Percentiles rank a stretch among this genome's conserved stretches.
Evolutionary conservation across 257 asterid species (phyloP).

Genomic region (Gynochthodes officinalis): DNA sequence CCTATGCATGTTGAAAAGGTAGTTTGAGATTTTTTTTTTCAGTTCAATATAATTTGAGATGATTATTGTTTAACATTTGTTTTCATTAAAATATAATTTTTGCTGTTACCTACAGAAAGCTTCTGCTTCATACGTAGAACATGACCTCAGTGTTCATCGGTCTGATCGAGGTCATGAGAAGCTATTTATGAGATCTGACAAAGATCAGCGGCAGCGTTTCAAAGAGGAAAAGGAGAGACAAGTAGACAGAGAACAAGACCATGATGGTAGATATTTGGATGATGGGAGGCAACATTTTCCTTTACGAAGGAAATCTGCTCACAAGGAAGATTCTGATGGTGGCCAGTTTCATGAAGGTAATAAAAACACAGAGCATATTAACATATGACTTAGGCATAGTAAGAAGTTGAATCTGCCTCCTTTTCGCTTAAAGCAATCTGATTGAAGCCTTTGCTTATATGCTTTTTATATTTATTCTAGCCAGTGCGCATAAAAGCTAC

Average conservation of each 20-base stretch:
- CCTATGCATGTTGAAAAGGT: conserved; percentile 63
- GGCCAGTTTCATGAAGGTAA: conserved; percentile 64
- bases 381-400: conserved; percentile 12
- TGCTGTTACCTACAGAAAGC: conserved; percentile 44
- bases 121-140: conserved; percentile 41
- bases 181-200: conserved; percentile 28
- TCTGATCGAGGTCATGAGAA: conserved; percentile 38
- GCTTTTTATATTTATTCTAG: neutral
- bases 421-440: neutral
- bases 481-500: neutral
- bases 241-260: conserved; percentile 48
- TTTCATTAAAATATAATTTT: conserved; percentile 19
- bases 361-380: conserved; percentile 24
- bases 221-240: conserved; percentile 46
- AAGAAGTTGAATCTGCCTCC: conserved; percentile 17
- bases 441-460: neutral
- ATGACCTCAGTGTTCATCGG: conserved; percentile 39
- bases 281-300: conserved; percentile 25
- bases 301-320: conserved; percentile 46
- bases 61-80: conserved; percentile 20
- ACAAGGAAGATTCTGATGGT: conserved; percentile 38
- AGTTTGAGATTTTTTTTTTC: no score
- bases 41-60: no score
- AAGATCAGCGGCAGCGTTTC: conserved; percentile 39
- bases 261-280: conserved; percentile 36